Base-by-base conservation (phyloP, 495 filamentous ascomycete species). In the Penicillium verhagenii region DNA sequence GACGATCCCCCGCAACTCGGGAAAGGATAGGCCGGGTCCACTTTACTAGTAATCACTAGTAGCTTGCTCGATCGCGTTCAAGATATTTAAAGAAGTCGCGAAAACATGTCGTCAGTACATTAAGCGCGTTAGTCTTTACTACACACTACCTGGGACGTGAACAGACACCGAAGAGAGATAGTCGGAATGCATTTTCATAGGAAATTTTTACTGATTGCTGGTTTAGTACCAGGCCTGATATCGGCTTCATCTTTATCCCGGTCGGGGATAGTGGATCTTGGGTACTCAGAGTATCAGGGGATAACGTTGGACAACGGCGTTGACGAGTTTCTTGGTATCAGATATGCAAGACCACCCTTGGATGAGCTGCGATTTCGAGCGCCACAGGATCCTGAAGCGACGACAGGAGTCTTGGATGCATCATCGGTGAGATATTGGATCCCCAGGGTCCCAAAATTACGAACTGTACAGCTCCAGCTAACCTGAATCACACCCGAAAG, bases 271-370 rank as follows among this genome's bases (percentile, higher is more conserved):
- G 48, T 78, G 14, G 70, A 78, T 31, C 60, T 77, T 11, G 73
- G 69, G 0, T 78, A 77, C 50, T 52, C 66, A 23, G 61, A 42
- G 25, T 77, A 77, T 40, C 69, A 66, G 45, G 75, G 76, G 11
- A 33, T 63, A 1, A 51, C 60, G 2, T 56, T 70, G 11, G 21
- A 54, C 11, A 69, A 71, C 51, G 80, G 79, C 8, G 63, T 85
- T 24, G 77, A 77, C 6, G 71, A 84, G 61, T 88, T 78, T 73
- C 68, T 84, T 2, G 83, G 83, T 1, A 79, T 88, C 38, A 77
- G 84, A 38, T 88, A 78, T 65, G 84, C 83, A 7, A 76, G 77
- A 4, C 62, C 82, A 4, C 82, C 83, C 4, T 24, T 82, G 9
- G 76, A 76, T 6, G 62, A 79, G 10, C 58, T 85, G 33, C 71